phyloP scores from a whole-genome alignment of 1,284 basidiomycete species.

The Afroboletus lepidellus region DNA sequence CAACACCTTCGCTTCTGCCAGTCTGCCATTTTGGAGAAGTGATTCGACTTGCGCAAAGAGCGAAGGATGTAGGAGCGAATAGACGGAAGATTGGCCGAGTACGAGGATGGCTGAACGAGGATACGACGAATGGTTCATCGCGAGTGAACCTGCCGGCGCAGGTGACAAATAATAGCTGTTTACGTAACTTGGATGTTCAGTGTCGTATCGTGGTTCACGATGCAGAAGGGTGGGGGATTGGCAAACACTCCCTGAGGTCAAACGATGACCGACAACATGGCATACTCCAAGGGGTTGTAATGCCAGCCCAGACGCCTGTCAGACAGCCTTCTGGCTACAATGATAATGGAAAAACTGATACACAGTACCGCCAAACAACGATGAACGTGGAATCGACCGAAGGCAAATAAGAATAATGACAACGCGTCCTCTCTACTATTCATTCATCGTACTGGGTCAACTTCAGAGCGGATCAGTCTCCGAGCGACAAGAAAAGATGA shows the following conservation, averaged over 20 bases:
- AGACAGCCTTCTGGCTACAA: background rate
- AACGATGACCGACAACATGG: no score
- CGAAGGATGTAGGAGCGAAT: conserved; percentile 70
- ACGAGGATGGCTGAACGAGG: conserved; percentile 65
- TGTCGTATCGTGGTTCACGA: no score
- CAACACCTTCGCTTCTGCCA: conserved; percentile 63
- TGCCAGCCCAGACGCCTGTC: no score
- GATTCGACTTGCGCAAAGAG: conserved; percentile 73
- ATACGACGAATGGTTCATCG: conserved; percentile 39
- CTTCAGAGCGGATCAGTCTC: conserved; percentile 22
- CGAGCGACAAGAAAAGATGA: background rate
- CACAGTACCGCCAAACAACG: background rate
- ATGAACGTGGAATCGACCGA: conserved; percentile 3
- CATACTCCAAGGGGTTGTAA: background rate
- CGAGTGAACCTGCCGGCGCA: background rate
- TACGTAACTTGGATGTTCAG: conserved; percentile 21
- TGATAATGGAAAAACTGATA: background rate
- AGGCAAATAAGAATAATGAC: conserved; percentile 30
- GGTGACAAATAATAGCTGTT: conserved; percentile 3
- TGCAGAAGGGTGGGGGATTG: no score
- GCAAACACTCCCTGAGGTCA: no score
- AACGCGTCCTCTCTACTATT: conserved; percentile 6
- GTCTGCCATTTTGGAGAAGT: conserved; percentile 60
- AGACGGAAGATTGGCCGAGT: conserved; percentile 58
- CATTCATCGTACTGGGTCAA: conserved; percentile 42